Evolutionary conservation across 2,329 filamentous ascomycete genomes (phyloP).

Genomic region (Teratosphaeria gauchensis): DNA sequence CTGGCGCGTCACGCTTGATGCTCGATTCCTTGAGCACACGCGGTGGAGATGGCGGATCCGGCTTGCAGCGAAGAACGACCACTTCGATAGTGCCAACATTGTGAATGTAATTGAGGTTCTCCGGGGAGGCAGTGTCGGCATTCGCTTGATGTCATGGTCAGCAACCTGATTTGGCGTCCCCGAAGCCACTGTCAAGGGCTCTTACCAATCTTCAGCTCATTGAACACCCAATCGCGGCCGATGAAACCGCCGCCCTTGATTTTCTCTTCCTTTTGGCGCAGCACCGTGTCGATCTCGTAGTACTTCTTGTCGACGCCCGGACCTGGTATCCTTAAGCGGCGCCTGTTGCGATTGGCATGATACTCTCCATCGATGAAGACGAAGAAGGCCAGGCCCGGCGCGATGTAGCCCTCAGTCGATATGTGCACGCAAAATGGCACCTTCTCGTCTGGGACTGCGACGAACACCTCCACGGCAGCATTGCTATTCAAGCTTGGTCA

Average conservation of each 20-base stretch:
- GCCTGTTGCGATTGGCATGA: conserved; percentile 47
- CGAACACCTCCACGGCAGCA: conserved; percentile 42
- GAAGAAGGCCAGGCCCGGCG: conserved; percentile 43
- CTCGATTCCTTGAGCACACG: background rate
- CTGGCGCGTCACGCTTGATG: background rate
- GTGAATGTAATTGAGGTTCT: conserved; percentile 25
- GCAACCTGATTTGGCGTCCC: background rate
- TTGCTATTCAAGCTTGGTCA: conserved; percentile 26
- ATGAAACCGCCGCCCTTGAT: conserved; percentile 37
- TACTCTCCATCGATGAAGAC: conserved; percentile 50
- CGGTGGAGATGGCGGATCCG: background rate
- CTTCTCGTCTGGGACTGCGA: conserved; percentile 40
- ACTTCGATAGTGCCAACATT: conserved; percentile 41
- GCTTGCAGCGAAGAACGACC: conserved; percentile 35
- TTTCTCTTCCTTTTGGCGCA: conserved; percentile 46
- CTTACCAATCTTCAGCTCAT: conserved; percentile 39
- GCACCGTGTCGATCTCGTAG: conserved; percentile 38
- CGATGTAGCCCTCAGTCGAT: conserved; percentile 41
- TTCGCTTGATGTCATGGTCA: conserved; percentile 17
- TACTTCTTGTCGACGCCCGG: conserved; percentile 19
- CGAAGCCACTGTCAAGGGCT: background rate
- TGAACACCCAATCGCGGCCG: conserved; percentile 45
- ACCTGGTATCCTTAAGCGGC: conserved; percentile 29
- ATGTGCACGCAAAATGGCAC: conserved; percentile 41
- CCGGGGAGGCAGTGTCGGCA: conserved; percentile 28